Base-by-base conservation (phyloP, 2,329 filamentous ascomycete genomes). In the Penicillium psychrosexuale region DNA sequence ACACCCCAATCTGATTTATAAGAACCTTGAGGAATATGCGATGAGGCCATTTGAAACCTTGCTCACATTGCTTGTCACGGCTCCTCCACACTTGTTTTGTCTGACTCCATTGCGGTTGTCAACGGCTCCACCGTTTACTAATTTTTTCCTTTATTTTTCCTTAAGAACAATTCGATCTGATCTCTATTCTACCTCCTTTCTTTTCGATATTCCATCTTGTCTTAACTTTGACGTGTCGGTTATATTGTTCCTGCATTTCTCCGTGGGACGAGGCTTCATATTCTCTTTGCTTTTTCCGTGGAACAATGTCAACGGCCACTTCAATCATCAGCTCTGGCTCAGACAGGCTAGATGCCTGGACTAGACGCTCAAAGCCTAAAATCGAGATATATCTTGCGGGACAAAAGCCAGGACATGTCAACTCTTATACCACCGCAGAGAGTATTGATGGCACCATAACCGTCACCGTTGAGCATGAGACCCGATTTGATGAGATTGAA, bases 351-450 rank as follows among this genome's bases (percentile, higher is more conserved):
- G 69, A 71, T 40, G 53, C 63, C 17, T 61, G 70, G 15, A 64
- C 62, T 12, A 59, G 60, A n/a, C 66, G 62, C 36, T 61, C 63
- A 5, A 65, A 65, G 31, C 70, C 71, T 4, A 68, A 67, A 33
- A 56, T 74, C 44, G 58, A 65, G 6, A 71, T 74, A 31, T 46
- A 65, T 4, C 56, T 74, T 6, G 56, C 53, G 13, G 64, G 63
- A 17, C 70, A 75, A 53, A 60, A 58, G n/a, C 59, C 66, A 6
- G 64, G 67, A 8, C 73, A 74, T 36, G 70, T 79, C 38, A 76
- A 70, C 19, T 76, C 78, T 33, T 84, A 80, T 63, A 84, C 82
- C 3, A 85, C 82, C 8, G 74, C 81, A 62, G 84, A 86, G 62
- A 76, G 73, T 46, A 79, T 86, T 51, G 75, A 83, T 52, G 84